Base-by-base conservation (phyloP, 352 stramenopile species). In the Globisporangium acanthophoron region DNA sequence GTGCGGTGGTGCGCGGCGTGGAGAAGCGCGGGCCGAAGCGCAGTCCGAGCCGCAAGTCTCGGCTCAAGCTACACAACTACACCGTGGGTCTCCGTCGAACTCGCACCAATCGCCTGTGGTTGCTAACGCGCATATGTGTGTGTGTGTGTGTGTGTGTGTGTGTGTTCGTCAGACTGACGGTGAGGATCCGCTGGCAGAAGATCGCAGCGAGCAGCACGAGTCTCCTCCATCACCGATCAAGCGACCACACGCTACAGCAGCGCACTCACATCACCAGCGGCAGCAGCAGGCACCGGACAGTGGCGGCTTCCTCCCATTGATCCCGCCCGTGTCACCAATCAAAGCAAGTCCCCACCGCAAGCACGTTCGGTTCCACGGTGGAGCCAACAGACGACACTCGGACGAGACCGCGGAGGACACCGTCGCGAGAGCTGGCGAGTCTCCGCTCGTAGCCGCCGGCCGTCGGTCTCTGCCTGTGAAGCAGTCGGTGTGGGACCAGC, bases 31-130 rank as follows among this genome's bases (percentile, higher is more conserved):
- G 74, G 0, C 75, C 71, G 40, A 62, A 69, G 46, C 62, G 63
- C 31, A 78, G 67, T 59, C 76, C 78, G 41, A 87, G 76, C 41
- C 70, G 76, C n/a, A 78, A 87, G 13, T 78, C 76, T 8, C 59
- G 76, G 0, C 64, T 80, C 3, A 70, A 78, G 47, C 64, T 85
- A 12, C 79, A 87, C 52, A 89, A 89, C 56, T 85, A 87, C 65
- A 77, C 54, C 21, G 74, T 85, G 74, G 44, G 69, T 39, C 11
- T 21, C 15, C 13, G 5, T 16, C 16, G 13, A 15, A 40, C 16
- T 35, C n/a, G 12, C 12, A 43, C 12, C 12, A 45, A 20, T 54
- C 21, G 15, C 21, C 27, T 40, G 52, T 1, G 24, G 24, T 33
- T 16, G 24, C 21, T 31, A 27, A 33, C 8, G 12, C 21, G 45